Evolutionary conservation across 1,284 basidiomycete genomes (phyloP).

Genomic region (Pseudozyma hubeiensis): DNA sequence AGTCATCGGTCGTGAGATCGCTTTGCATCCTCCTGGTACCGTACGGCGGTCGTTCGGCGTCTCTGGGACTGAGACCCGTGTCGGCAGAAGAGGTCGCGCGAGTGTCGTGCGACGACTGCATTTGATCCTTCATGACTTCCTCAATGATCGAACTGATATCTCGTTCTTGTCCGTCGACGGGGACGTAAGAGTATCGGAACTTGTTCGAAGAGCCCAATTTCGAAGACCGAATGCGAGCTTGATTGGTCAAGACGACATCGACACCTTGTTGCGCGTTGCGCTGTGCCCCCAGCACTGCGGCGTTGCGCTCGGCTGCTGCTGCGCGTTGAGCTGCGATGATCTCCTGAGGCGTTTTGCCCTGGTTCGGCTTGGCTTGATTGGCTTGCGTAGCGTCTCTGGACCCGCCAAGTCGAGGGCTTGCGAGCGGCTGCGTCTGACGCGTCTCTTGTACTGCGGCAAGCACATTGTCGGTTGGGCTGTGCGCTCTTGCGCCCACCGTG

Average conservation of each 20-base stretch:
- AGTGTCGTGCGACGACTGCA: constrained; percentile 20
- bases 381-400: constrained; percentile 10
- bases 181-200: constrained; percentile 90
- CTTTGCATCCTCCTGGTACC: constrained; percentile 44
- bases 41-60: constrained; percentile 23
- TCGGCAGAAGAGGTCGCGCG: constrained; percentile 2
- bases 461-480: constrained; percentile 48
- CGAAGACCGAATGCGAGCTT: constrained; percentile 84
- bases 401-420: constrained; percentile 24
- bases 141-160: constrained; percentile 93
- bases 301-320: constrained; percentile 83
- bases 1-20: constrained; percentile 44
- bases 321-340: constrained; percentile 92
- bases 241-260: constrained; percentile 84
- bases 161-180: constrained; percentile 81
- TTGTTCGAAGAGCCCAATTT: constrained; percentile 75
- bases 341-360: constrained; percentile 77
- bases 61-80: constrained; percentile 9
- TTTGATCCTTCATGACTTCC: constrained; percentile 73
- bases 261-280: constrained; percentile 85
- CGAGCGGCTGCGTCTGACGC: constrained; percentile 46
- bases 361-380: constrained; percentile 8
- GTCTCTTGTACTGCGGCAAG: constrained; percentile 70
- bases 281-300: constrained; percentile 84
- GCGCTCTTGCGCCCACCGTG: constrained; percentile 27